Evolutionary conservation across 2,329 filamentous ascomycete species (phyloP), one percentile per base, ranked within the genome.

Genomic region (Alternaria brassicae): DNA sequence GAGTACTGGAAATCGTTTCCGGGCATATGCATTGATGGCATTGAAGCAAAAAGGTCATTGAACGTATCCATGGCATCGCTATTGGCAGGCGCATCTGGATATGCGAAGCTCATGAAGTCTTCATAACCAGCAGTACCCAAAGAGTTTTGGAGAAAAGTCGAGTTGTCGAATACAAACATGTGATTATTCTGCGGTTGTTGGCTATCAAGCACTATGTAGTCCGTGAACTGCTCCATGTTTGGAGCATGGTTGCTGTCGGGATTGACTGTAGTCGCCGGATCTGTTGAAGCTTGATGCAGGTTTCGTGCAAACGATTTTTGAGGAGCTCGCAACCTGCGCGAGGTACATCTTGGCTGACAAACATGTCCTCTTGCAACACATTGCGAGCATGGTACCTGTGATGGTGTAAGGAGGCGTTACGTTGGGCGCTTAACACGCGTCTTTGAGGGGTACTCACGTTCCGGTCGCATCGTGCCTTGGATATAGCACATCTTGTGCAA

Each of bases 401-500:
- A 27, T 32, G n/a, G 13, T 47, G 36, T 58, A 37, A 58, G 56
- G 36, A 28, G 17, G 30, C 23, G 42, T n/a, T n/a, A n/a, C 17
- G 19, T 23, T n/a, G 13, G 21, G 32, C 21, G 13, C 19, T 17
- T 19, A 17, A 6, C 15, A 44, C 19, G 17, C 21, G 44, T 8
- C 19, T n/a, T 21, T 34, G 3, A 15, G 28, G 32, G 28, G 44
- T 34, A 53, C 49, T 53, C 30, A 54, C 56, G 42, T 58, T 58
- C 3, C 56, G 41, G 28, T 58, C 56, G 27, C 56, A 58, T 19
- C 56, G 34, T 28, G 56, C 56, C 28, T 58, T 58, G 15, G 56
- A 58, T 23, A 58, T 54, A 42, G 49, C 56, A 48, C 56, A 58
- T 12, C 56, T 28, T 23, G 56, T 58, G 56, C 56, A 58, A 28